These are phyloP conservation scores for Scheffersomyces cryptocercus DNA, from an alignment of 1,139 yeast species.

Conservation along the genomic window DNA sequence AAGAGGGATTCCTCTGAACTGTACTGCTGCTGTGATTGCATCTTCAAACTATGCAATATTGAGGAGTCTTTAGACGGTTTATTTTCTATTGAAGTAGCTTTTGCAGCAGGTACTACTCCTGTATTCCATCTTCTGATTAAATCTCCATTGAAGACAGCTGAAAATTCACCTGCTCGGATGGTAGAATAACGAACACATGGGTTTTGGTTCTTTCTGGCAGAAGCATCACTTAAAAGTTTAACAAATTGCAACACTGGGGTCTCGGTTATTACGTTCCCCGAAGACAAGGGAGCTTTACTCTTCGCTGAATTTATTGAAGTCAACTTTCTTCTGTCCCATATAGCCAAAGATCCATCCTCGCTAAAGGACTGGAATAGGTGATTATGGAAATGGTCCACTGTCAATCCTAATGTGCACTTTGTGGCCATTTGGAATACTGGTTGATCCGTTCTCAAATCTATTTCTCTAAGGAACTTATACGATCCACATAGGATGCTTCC, in stretches of 20 bases:
- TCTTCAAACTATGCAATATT: slow-evolving; percentile 29
- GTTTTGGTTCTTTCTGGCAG: slow-evolving; percentile 60
- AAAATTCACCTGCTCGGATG: slow-evolving; percentile 68
- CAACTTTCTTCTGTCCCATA: slow-evolving; percentile 84
- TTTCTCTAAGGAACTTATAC: slow-evolving; percentile 74
- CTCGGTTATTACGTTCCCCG: slow-evolving; percentile 35
- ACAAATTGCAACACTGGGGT: slow-evolving; percentile 68
- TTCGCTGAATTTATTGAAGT: slow-evolving; percentile 20
- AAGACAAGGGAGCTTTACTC: slow-evolving; percentile 10
- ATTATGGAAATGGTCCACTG: slow-evolving; percentile 64
- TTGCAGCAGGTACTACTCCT: slow-evolving; percentile 54
- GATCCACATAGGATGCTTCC: slow-evolving; percentile 68
- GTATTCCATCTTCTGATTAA: slow-evolving; percentile 80
- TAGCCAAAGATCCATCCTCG: slow-evolving; percentile 81
- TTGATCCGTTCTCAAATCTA: slow-evolving; percentile 70
- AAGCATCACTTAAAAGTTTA: slow-evolving; percentile 64
- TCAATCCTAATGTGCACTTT: slow-evolving; percentile 67
- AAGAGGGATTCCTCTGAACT: slow-evolving; percentile 57
- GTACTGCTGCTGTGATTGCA: slow-evolving; percentile 38
- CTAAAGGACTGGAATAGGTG: slow-evolving; percentile 71
- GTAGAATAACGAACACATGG: slow-evolving; percentile 74
- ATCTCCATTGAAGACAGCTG: slow-evolving; percentile 79
- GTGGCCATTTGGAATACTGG: slow-evolving; percentile 78
- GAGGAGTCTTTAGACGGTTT: slow-evolving; percentile 3
- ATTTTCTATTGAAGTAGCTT: slow-evolving; percentile 6